Conservation (phyloP, 169 alveolate genomes). For the Theileria annulata region DNA sequence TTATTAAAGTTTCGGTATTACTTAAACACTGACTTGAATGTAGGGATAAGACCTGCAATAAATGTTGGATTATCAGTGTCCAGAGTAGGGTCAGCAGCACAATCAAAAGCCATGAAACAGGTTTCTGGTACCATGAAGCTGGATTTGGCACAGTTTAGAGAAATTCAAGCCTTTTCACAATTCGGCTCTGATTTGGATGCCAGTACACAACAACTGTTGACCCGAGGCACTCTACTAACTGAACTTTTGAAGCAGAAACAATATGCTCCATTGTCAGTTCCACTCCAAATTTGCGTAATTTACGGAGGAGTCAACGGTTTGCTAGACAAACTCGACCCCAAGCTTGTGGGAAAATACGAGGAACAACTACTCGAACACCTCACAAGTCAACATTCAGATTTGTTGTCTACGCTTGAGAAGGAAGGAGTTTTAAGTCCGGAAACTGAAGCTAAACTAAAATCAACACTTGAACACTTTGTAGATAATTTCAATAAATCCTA, state of each 20-base stretch:
- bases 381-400: conserved; percentile 44
- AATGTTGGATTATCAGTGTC: conserved; percentile 97
- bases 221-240: conserved; percentile 91
- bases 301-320: conserved; percentile 84
- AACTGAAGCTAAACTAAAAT: conserved; percentile 50
- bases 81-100: conserved; percentile 97
- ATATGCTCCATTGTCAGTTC: conserved; percentile 80
- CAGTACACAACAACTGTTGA: conserved; percentile 90
- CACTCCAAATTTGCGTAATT: conserved; percentile 78
- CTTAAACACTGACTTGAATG: not conserved
- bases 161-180: conserved; percentile 96
- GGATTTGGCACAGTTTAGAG: conserved; percentile 95
- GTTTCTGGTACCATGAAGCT: conserved; percentile 92
- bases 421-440: conserved; percentile 62
- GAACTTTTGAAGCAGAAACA: conserved; percentile 90
- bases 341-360: conserved; percentile 72
- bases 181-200: conserved; percentile 97
- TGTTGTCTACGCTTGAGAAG: conserved; percentile 47
- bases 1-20: no score
- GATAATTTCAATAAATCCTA: conserved; percentile 7
- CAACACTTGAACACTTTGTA: conserved; percentile 54
- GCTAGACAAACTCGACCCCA: conserved; percentile 71
- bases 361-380: conserved; percentile 50
- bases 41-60: conserved; percentile 94
- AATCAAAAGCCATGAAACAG: conserved; percentile 87